Percentiles rank a stretch among this genome's conserved stretches.
Conservation (phyloP, 139 green algal genomes). For the Protoeuglena noctilucae region DNA sequence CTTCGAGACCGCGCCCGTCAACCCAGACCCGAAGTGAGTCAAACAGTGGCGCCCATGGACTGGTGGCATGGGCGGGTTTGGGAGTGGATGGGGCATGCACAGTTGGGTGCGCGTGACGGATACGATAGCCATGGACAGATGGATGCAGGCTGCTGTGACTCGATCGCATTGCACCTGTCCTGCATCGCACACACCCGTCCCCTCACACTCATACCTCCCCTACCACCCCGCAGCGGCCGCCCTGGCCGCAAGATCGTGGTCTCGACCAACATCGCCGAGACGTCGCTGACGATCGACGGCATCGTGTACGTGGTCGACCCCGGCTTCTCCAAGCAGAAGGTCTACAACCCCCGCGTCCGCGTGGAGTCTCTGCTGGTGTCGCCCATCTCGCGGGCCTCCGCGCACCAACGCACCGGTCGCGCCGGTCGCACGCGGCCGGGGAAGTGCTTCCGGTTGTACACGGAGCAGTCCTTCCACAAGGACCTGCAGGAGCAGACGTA, state of each 20-base stretch:
- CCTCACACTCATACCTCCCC: too few species aligned
- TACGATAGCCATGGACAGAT: too few species aligned
- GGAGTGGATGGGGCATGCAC: too few species aligned
- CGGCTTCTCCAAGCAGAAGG: slow-evolving; percentile 93
- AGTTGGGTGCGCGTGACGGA: too few species aligned
- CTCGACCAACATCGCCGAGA: slow-evolving; percentile 98
- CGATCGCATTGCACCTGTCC: too few species aligned
- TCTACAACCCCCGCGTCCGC: slow-evolving; percentile 94
- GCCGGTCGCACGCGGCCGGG: slow-evolving; percentile 88
- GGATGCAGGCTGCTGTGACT: too few species aligned
- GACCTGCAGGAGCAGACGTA: slow-evolving; percentile 99
- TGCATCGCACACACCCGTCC: too few species aligned
- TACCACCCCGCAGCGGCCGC: slow-evolving; percentile 41
- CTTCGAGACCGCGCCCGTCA: slow-evolving; percentile 45
- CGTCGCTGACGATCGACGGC: slow-evolving; percentile 96
- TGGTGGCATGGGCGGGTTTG: too few species aligned
- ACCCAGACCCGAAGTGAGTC: background rate
- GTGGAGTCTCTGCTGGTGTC: slow-evolving; percentile 96
- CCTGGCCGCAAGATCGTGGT: slow-evolving; percentile 92
- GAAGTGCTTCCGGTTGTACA: slow-evolving; percentile 99
- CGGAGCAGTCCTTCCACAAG: slow-evolving; percentile 79
- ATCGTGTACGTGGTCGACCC: slow-evolving; percentile 99
- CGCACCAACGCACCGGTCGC: slow-evolving; percentile 86
- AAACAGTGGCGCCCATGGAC: too few species aligned
- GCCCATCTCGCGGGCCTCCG: slow-evolving; percentile 83